Conservation (phyloP, 2,329 filamentous ascomycete species). For the Fusarium phyllophilum region DNA sequence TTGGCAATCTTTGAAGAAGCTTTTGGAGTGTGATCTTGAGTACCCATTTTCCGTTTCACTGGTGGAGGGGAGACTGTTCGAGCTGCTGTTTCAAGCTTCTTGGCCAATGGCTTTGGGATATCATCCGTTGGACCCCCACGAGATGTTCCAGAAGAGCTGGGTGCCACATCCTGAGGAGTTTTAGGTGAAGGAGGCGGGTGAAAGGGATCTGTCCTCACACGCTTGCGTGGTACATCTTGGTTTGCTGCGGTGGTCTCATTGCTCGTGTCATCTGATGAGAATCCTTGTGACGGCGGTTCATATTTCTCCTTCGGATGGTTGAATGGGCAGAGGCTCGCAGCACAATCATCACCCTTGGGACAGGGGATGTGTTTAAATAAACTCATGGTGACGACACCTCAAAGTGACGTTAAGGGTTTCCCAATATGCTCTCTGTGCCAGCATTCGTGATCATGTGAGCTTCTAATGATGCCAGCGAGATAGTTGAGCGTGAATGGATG, state of each 20-base stretch:
- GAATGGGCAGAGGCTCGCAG: conserved; percentile 62
- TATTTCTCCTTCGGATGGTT: conserved; percentile 53
- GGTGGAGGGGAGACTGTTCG: conserved; percentile 50
- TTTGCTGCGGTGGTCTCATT: conserved; percentile 20
- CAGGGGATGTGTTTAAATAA: conserved; percentile 61
- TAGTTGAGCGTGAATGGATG: not conserved
- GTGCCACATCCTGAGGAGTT: conserved; percentile 8
- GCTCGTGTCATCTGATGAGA: not conserved
- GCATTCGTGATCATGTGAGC: not conserved
- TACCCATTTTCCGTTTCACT: conserved; percentile 41
- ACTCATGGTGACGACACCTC: conserved; percentile 46
- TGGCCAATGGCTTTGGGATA: not conserved
- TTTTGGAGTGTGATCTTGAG: conserved; percentile 8
- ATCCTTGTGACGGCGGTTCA: conserved; percentile 1
- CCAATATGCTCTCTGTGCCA: not conserved
- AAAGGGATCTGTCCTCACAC: conserved; percentile 41
- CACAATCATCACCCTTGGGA: conserved; percentile 59
- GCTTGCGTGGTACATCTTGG: conserved; percentile 48
- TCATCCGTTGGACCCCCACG: conserved; percentile 1
- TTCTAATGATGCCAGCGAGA: not conserved
- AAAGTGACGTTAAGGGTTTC: not conserved
- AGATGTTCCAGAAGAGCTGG: conserved; percentile 10
- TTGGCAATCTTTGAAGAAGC: conserved; percentile 13
- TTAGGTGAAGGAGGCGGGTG: conserved; percentile 9
- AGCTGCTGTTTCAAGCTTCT: conserved; percentile 39